Base-by-base conservation (phyloP, 1,284 basidiomycete species). In the Caloboletus inedulis region DNA sequence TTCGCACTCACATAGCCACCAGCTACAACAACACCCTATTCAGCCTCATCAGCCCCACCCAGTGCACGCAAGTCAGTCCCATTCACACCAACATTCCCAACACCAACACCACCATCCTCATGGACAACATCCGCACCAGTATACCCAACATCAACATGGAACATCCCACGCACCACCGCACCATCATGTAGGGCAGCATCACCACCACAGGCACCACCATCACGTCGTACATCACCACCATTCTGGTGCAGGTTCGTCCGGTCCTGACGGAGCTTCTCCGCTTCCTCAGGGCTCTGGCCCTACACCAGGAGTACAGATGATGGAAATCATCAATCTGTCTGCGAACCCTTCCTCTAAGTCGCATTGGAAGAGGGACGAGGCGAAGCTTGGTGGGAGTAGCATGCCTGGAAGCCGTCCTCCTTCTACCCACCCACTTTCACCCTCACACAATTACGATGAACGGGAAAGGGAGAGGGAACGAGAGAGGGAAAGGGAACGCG, bases 191-290 rank as follows among this genome's bases (percentile, higher is more conserved):
- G 58, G 51, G 9, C 64, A 66, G 6, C 69, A 76, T 45, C 71
- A 74, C 49, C 74, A 78, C 47, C 68, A 71, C 47, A 68, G 70
- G 51, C 70, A 76, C 33, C 76, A 76, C 48, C 74, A 77, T 53
- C 77, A 78, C 47, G 70, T 77, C 40, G 62, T 72, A 47, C 76
- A 77, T 49, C 69, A 77, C 46, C 76, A 78, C 48, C 74, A 72
- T 54, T 53, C 62, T 12, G 50, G 67, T 43, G 12, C 52, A 13
- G 50, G 42, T 33, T 54, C 53, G 14, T 55, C 62, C 19, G 56
- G 62, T 42, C 56, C 52, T 2, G 62, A 65, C 35, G 43, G 65
- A 9, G 43, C 47, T 52, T 56, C 64, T 19, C 55, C 52, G 9
- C 58, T 59, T 41, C 52, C 47, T 14, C 64, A 56, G 29, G 44